phyloP scores from a whole-genome alignment of 352 stramenopile genomes.

The Phytophthora rubi region DNA sequence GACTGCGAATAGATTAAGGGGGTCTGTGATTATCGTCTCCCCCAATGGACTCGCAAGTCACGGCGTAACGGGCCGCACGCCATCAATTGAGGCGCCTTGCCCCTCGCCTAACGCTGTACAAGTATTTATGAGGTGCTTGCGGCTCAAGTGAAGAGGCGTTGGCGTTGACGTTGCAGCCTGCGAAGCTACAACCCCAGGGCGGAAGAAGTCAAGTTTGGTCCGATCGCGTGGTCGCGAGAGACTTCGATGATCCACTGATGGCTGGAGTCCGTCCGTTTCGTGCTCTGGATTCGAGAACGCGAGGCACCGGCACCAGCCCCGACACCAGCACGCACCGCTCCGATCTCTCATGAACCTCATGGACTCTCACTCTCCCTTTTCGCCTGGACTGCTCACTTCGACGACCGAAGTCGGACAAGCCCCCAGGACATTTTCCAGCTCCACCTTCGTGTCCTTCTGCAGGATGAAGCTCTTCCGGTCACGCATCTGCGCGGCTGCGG shows the following conservation, averaged over 20 bases:
- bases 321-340: neutral
- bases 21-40: too few species aligned
- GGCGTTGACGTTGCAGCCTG: slow-evolving; percentile 19
- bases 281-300: slow-evolving; percentile 3
- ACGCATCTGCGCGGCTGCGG: slow-evolving; percentile 5
- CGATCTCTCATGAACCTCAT: neutral
- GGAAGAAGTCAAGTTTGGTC: slow-evolving; percentile 16
- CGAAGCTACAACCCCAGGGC: slow-evolving; percentile 21
- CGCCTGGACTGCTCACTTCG: slow-evolving; percentile 11
- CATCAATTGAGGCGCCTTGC: slow-evolving; percentile 12
- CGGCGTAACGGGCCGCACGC: slow-evolving; percentile 17
- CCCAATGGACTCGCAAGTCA: neutral
- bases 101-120: neutral
- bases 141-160: slow-evolving; percentile 23
- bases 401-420: slow-evolving; percentile 13
- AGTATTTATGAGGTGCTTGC: slow-evolving; percentile 6
- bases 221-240: slow-evolving; percentile 22
- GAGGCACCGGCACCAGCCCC: neutral
- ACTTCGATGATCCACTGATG: slow-evolving; percentile 20
- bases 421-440: slow-evolving; percentile 1
- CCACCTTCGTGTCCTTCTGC: neutral
- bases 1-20: too few species aligned
- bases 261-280: slow-evolving; percentile 28
- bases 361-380: slow-evolving; percentile 31
- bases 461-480: slow-evolving; percentile 33